Conservation (phyloP, 495 filamentous ascomycete species). For the Podospora pseudopauciseta region DNA sequence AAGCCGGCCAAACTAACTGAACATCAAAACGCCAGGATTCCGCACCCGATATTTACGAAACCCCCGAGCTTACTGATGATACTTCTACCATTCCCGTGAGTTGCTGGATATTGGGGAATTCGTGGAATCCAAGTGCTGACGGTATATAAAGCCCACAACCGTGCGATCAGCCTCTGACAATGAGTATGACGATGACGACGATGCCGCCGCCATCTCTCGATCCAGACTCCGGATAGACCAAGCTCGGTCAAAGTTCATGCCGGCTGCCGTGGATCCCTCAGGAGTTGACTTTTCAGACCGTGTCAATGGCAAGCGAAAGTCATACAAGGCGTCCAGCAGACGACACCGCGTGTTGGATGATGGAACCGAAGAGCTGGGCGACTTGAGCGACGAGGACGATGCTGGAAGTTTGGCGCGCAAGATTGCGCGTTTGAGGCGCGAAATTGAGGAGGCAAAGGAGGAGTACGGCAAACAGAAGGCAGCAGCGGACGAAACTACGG, state of each 20-base stretch:
- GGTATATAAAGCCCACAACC: slow-evolving; percentile 53
- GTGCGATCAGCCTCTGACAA: slow-evolving; percentile 62
- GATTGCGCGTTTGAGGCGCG: slow-evolving; percentile 71
- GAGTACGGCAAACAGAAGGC: slow-evolving; percentile 56
- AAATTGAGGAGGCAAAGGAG: slow-evolving; percentile 73
- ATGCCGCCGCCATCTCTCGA: slow-evolving; percentile 65
- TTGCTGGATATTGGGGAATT: not conserved
- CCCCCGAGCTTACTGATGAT: slow-evolving; percentile 84
- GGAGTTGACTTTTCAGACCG: slow-evolving; percentile 81
- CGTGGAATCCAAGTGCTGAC: slow-evolving; percentile 12
- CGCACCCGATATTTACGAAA: slow-evolving; percentile 93
- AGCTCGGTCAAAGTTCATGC: slow-evolving; percentile 75
- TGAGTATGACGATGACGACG: slow-evolving; percentile 59
- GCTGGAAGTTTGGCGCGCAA: slow-evolving; percentile 67
- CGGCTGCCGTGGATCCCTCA: slow-evolving; percentile 67
- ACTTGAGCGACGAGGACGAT: slow-evolving; percentile 59
- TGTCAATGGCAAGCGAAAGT: slow-evolving; percentile 70
- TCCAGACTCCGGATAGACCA: slow-evolving; percentile 68
- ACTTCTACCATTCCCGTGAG: slow-evolving; percentile 74
- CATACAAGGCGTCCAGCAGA: slow-evolving; percentile 69
- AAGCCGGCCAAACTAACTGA: slow-evolving; percentile 10
- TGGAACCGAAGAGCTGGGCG: slow-evolving; percentile 60
- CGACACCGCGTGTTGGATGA: slow-evolving; percentile 57
- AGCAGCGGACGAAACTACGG: slow-evolving; percentile 30
- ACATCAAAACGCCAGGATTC: slow-evolving; percentile 57